phyloP scores from a whole-genome alignment of 805 yeast species.

The Isabelozyma gotoi region DNA sequence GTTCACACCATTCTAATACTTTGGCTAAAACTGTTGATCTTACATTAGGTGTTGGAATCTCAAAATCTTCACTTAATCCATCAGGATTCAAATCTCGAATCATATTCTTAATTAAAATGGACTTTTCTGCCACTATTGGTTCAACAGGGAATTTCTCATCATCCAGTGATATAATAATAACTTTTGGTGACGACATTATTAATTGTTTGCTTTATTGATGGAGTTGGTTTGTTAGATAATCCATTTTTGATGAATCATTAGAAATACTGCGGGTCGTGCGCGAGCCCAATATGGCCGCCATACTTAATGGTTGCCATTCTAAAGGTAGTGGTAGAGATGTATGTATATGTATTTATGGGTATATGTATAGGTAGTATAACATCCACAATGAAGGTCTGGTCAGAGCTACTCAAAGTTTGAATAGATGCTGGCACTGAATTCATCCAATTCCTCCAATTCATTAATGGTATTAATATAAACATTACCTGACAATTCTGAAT shows the following conservation, averaged over 20 bases:
- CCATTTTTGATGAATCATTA: too few relatives aligned
- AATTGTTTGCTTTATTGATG: too few relatives aligned
- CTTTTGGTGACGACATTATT: constrained; percentile 32
- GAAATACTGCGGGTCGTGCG: too few relatives aligned
- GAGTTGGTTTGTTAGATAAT: too few relatives aligned
- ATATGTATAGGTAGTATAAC: not conserved
- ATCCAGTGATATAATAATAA: constrained; percentile 71
- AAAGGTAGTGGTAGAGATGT: too few relatives aligned
- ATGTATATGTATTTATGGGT: not conserved
- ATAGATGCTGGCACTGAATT: constrained; percentile 86
- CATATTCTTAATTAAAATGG: constrained; percentile 83
- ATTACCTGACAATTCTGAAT: constrained; percentile 31
- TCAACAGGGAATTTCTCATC: constrained; percentile 79
- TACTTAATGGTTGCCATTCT: too few relatives aligned
- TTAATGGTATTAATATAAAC: constrained; percentile 35
- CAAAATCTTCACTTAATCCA: constrained; percentile 67
- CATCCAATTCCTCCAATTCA: constrained; percentile 65
- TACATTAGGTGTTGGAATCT: constrained; percentile 89
- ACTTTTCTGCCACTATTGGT: constrained; percentile 80
- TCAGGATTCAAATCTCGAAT: constrained; percentile 65
- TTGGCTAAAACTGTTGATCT: constrained; percentile 83
- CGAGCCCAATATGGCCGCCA: too few relatives aligned
- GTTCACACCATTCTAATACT: constrained; percentile 95
- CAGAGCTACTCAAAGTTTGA: constrained; percentile 58
- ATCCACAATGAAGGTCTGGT: constrained; percentile 1